phyloP scores from a whole-genome alignment of 1,284 basidiomycete species.

The Ceratobasidium sp. region DNA sequence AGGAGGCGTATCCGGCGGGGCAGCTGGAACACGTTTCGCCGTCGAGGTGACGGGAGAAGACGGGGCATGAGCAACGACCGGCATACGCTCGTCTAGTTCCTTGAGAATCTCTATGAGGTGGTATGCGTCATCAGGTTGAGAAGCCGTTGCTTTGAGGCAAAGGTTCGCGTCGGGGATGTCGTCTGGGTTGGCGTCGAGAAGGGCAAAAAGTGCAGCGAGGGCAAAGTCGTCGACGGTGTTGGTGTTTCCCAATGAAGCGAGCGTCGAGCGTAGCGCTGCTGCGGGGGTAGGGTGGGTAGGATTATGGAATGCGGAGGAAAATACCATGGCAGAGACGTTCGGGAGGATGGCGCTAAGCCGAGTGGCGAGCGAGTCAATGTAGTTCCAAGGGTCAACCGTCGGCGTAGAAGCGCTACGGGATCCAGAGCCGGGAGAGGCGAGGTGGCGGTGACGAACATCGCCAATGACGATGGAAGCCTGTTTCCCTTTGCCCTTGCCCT shows the following conservation, averaged over 20 bases:
- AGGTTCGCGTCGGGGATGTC: slow-evolving; percentile 41
- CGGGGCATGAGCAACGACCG: slow-evolving; percentile 31
- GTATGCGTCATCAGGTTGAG: slow-evolving; percentile 42
- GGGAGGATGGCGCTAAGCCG: slow-evolving; percentile 35
- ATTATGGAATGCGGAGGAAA: slow-evolving; percentile 44
- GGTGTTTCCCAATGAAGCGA: slow-evolving; percentile 23
- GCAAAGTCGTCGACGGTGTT: slow-evolving; percentile 43
- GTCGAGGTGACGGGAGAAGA: not conserved
- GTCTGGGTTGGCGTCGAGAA: slow-evolving; percentile 14
- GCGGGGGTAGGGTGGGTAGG: slow-evolving; percentile 31
- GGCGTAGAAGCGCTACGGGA: not conserved
- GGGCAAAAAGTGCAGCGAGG: slow-evolving; percentile 10
- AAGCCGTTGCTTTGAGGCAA: slow-evolving; percentile 42
- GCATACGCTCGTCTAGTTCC: slow-evolving; percentile 38
- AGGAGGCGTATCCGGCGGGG: slow-evolving; percentile 32
- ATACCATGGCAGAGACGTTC: slow-evolving; percentile 13
- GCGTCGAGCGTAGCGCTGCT: slow-evolving; percentile 31
- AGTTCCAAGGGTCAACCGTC: slow-evolving; percentile 37
- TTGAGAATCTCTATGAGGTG: slow-evolving; percentile 42
- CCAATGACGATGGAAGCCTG: slow-evolving; percentile 35
- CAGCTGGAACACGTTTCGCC: not conserved
- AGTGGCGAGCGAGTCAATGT: slow-evolving; percentile 41
- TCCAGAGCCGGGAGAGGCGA: not conserved
- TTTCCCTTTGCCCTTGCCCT: slow-evolving; percentile 30
- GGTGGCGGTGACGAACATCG: slow-evolving; percentile 36